These are phyloP conservation scores for Globisporangium okanoganense DNA, from an alignment of 352 stramenopile genomes.

Conservation along the genomic window DNA sequence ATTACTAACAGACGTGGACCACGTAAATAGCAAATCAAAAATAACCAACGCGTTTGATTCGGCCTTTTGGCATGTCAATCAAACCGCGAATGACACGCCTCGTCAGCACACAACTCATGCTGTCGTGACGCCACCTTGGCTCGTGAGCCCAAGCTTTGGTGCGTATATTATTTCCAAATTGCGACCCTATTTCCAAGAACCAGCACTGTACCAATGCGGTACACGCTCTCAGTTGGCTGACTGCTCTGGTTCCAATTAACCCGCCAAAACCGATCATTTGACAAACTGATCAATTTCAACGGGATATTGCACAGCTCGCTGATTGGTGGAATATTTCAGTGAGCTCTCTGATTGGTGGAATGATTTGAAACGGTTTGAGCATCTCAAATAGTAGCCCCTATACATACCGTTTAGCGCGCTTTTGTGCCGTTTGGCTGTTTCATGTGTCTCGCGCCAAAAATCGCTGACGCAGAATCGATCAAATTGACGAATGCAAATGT, in stretches of 20 bases:
- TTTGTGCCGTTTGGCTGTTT: not conserved
- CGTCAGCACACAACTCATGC: too few species aligned
- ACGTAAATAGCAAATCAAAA: not conserved
- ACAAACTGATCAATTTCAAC: not conserved
- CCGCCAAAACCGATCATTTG: not conserved
- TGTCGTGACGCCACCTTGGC: not conserved
- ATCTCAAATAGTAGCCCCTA: conserved; percentile 6
- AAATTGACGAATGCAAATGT: conserved; percentile 12
- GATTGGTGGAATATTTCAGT: conserved; percentile 21
- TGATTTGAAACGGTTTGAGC: not conserved
- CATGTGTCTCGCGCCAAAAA: conserved; percentile 11
- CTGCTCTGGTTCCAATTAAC: not conserved
- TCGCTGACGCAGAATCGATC: too few species aligned
- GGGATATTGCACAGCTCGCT: not conserved
- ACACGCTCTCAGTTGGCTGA: too few species aligned
- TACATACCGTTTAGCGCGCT: conserved; percentile 4
- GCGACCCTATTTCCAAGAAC: too few species aligned
- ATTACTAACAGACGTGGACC: not conserved
- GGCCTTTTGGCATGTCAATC: not conserved
- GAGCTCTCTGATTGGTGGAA: conserved; percentile 32
- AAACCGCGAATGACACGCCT: not conserved
- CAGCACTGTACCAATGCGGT: too few species aligned
- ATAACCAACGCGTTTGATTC: not conserved
- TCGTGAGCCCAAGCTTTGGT: not conserved
- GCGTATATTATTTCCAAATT: too few species aligned